Conservation (phyloP, 805 yeast species). For the Cyberlindnera subsufficiens region DNA sequence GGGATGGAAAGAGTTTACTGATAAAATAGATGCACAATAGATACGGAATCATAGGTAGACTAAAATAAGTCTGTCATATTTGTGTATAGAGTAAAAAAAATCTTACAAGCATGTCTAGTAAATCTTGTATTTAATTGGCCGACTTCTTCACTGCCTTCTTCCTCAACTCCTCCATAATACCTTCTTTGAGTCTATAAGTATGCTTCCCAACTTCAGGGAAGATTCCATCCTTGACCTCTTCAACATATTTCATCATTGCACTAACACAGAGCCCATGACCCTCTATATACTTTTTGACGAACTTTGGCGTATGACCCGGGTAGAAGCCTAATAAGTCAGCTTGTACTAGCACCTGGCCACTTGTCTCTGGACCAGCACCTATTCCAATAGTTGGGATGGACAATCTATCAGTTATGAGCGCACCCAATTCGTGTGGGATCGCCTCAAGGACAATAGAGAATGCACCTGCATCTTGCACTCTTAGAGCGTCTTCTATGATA, state of each 20-base stretch:
- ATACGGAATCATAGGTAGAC: not conserved
- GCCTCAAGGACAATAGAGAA: slow-evolving; percentile 78
- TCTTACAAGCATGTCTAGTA: too few species aligned
- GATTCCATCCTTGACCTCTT: slow-evolving; percentile 46
- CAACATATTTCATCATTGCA: slow-evolving; percentile 48
- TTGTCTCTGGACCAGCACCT: slow-evolving; percentile 82
- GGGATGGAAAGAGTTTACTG: slow-evolving; percentile 27
- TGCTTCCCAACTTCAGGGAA: slow-evolving; percentile 64
- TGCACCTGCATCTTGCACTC: slow-evolving; percentile 71
- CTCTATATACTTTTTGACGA: slow-evolving; percentile 65
- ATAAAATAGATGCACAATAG: slow-evolving; percentile 14
- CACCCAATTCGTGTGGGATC: slow-evolving; percentile 69
- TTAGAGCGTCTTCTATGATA: slow-evolving; percentile 61
- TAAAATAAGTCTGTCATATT: not conserved
- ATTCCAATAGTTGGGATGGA: slow-evolving; percentile 86
- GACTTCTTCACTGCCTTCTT: slow-evolving; percentile 4
- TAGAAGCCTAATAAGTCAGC: slow-evolving; percentile 77
- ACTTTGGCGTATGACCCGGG: slow-evolving; percentile 54
- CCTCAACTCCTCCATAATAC: slow-evolving; percentile 43
- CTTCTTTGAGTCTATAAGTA: slow-evolving; percentile 64
- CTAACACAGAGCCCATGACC: slow-evolving; percentile 41
- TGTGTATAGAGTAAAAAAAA: too few species aligned
- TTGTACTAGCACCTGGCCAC: slow-evolving; percentile 89
- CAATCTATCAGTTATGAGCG: slow-evolving; percentile 52
- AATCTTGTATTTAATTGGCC: not conserved